Conservation (phyloP, 2,329 filamentous ascomycete genomes). For the Phialemonium atrogriseum region DNA sequence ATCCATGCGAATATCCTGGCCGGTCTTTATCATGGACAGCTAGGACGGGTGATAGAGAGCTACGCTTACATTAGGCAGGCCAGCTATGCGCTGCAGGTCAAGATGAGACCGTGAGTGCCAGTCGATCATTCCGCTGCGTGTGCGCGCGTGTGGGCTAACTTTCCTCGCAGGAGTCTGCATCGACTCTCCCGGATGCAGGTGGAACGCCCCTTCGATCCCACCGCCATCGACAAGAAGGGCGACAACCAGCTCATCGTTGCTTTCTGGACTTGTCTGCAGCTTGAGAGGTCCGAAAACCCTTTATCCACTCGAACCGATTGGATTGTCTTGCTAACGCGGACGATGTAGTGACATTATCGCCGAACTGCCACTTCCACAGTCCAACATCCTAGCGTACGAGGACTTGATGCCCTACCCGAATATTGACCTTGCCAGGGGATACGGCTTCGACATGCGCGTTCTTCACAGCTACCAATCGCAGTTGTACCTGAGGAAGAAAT, state of each 20-base stretch:
- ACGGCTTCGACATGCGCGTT: slow-evolving; percentile 37
- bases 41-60: slow-evolving; percentile 81
- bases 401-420: slow-evolving; percentile 61
- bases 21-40: slow-evolving; percentile 80
- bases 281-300: slow-evolving; percentile 60
- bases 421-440: slow-evolving; percentile 32
- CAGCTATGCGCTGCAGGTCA: slow-evolving; percentile 54
- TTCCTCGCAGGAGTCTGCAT: slow-evolving; percentile 34
- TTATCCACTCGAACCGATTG: slow-evolving; percentile 2
- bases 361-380: slow-evolving; percentile 61
- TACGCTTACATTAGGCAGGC: slow-evolving; percentile 54
- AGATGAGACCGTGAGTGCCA: slow-evolving; percentile 61
- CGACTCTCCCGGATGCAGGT: slow-evolving; percentile 35
- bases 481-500: slow-evolving; percentile 53
- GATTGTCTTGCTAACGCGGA: slow-evolving; percentile 10
- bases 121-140: too few species aligned
- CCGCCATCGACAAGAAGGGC: slow-evolving; percentile 29
- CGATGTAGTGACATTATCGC: slow-evolving; percentile 72
- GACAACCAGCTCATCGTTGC: slow-evolving; percentile 65
- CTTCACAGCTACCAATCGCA: slow-evolving; percentile 55
- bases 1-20: slow-evolving; percentile 81
- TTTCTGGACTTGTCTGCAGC: slow-evolving; percentile 89
- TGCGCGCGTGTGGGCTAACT: neutral
- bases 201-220: slow-evolving; percentile 12
- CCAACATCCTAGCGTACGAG: slow-evolving; percentile 52